Percentiles rank a stretch among this genome's conserved stretches.
Evolutionary conservation across 2,329 filamentous ascomycete genomes (phyloP).

Genomic region (Alternaria panax): DNA sequence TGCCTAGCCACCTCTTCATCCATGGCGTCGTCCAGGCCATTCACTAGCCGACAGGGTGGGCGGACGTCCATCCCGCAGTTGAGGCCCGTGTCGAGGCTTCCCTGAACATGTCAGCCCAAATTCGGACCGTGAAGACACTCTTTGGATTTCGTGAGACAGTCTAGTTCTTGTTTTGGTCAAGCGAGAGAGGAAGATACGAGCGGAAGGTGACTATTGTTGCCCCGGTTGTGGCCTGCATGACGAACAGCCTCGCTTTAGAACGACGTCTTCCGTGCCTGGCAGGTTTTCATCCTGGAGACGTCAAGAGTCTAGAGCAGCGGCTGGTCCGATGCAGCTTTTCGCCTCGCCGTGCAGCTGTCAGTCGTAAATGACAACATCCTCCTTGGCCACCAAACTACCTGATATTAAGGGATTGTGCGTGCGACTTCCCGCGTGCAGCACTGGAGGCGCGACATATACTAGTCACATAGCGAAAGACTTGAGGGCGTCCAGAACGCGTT

Average conservation of each 20-base stretch:
- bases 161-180: constrained; percentile 13
- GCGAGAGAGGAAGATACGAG: neutral
- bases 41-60: neutral
- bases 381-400: constrained; percentile 4
- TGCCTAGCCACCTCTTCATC: neutral
- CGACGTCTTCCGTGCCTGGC: constrained; percentile 4
- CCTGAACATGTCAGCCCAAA: constrained; percentile 10
- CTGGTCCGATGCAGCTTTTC: neutral
- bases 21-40: neutral
- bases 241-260: constrained; percentile 1
- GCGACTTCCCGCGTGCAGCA: constrained; percentile 1
- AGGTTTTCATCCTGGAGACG: constrained; percentile 10
- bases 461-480: neutral
- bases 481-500: neutral
- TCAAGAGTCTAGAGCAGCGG: constrained; percentile 9
- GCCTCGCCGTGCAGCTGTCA: constrained; percentile 5
- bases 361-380: constrained; percentile 6
- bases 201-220: constrained; percentile 2
- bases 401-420: constrained; percentile 1
- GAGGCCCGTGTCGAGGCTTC: constrained; percentile 5
- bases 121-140: constrained; percentile 9
- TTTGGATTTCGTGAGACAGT: constrained; percentile 7
- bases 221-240: constrained; percentile 5
- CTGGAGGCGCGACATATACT: constrained; percentile 1
- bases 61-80: neutral